phyloP scores from a whole-genome alignment of 352 stramenopile species.

The Globisporangium heterothallicum region DNA sequence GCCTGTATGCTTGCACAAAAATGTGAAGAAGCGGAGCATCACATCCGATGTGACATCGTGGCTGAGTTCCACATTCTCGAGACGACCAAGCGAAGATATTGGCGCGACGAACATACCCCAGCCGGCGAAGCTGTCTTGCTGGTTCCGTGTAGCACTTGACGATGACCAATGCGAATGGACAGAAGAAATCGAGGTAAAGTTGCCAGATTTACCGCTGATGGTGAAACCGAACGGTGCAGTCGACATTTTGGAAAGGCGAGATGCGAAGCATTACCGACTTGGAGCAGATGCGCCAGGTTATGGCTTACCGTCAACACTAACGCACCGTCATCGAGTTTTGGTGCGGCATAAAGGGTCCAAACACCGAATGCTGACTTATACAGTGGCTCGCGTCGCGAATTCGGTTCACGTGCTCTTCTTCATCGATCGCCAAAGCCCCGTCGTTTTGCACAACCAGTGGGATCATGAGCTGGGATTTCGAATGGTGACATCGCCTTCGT shows the following conservation, averaged over 20 bases:
- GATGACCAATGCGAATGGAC: constrained; percentile 39
- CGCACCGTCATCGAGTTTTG: constrained; percentile 45
- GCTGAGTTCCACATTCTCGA: constrained; percentile 43
- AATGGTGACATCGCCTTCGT: constrained; percentile 34
- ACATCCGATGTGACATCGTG: constrained; percentile 45
- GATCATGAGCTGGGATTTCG: constrained; percentile 40
- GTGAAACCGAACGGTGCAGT: constrained; percentile 24
- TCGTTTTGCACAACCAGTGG: constrained; percentile 69
- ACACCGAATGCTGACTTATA: constrained; percentile 72
- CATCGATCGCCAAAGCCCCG: constrained; percentile 53
- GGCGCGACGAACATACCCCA: constrained; percentile 18
- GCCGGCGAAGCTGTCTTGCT: constrained; percentile 43
- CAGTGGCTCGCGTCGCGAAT: constrained; percentile 37
- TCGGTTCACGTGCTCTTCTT: constrained; percentile 66
- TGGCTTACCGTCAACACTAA: constrained; percentile 36
- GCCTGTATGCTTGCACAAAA: constrained; percentile 40
- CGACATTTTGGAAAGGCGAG: constrained; percentile 15
- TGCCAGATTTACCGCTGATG: constrained; percentile 33
- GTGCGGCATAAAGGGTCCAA: constrained; percentile 39
- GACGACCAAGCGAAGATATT: constrained; percentile 30
- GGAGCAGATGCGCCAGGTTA: constrained; percentile 24
- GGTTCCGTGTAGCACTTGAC: constrained; percentile 30
- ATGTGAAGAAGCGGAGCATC: constrained; percentile 40
- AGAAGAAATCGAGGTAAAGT: constrained; percentile 35
- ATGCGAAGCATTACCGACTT: constrained; percentile 9